phyloP scores from a whole-genome alignment of 2,329 filamentous ascomycete genomes.

The Colletotrichum sp. region DNA sequence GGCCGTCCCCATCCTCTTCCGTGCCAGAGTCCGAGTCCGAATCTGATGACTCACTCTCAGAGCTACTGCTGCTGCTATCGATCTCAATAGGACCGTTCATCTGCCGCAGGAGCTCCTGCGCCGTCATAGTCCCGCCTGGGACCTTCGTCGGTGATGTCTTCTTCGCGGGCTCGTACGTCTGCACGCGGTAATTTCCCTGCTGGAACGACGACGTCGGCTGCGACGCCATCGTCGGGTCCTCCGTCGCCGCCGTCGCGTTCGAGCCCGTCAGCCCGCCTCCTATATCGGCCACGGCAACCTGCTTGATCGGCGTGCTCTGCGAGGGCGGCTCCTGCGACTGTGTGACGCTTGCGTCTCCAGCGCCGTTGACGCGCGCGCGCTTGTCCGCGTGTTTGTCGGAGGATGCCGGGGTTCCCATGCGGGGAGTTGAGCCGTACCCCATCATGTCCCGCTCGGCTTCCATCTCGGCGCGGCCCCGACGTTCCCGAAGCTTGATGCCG shows the following conservation, averaged over 20 bases:
- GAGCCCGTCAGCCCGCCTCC: constrained; percentile 40
- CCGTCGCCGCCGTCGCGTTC: constrained; percentile 38
- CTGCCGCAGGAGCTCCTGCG: neutral
- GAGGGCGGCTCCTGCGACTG: neutral
- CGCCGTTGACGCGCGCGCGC: neutral
- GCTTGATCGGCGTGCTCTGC: constrained; percentile 19
- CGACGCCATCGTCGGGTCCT: constrained; percentile 36
- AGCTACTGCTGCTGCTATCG: neutral
- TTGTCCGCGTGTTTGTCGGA: constrained; percentile 8
- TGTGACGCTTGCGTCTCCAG: neutral
- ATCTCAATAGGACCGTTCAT: neutral
- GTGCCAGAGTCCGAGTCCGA: constrained; percentile 2
- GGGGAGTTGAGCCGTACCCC: constrained; percentile 13
- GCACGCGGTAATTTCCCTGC: neutral
- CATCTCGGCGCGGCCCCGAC: constrained; percentile 52
- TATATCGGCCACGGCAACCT: constrained; percentile 35
- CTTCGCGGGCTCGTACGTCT: neutral
- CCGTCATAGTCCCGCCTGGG: constrained; percentile 14
- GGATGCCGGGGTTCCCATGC: neutral
- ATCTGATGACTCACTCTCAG: neutral
- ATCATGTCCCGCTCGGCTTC: constrained; percentile 47
- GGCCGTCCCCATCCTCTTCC: neutral
- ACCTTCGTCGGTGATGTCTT: neutral
- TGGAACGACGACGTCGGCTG: neutral
- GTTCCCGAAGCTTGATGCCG: constrained; percentile 57